These are phyloP conservation scores for Hymenoscyphus fructigenus DNA, from an alignment of 2,329 filamentous ascomycete genomes.

Conservation along the genomic window DNA sequence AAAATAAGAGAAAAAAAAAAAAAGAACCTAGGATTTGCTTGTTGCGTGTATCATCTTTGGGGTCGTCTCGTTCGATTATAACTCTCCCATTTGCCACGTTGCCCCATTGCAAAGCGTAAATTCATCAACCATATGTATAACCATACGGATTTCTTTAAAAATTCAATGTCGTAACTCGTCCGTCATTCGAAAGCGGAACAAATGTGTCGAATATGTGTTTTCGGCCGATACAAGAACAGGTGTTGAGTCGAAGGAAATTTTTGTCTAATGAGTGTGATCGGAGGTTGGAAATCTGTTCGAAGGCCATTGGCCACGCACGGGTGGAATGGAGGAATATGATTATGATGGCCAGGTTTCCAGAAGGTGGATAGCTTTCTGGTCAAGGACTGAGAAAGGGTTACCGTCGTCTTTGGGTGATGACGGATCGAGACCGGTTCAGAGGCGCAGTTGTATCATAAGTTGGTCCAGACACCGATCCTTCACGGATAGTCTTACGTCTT, in stretches of 20 bases:
- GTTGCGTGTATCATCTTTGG: constrained; percentile 35
- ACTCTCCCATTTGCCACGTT: constrained; percentile 17
- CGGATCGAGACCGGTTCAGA: constrained; percentile 48
- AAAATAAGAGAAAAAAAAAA: too few species aligned
- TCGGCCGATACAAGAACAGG: constrained; percentile 42
- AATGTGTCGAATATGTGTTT: constrained; percentile 39
- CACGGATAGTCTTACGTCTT: constrained; percentile 74
- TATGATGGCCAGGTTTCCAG: constrained; percentile 16
- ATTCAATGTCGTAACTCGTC: constrained; percentile 42
- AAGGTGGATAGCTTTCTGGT: constrained; percentile 31
- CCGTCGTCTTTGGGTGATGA: constrained; percentile 42
- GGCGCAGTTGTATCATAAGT: constrained; percentile 45
- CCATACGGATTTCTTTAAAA: constrained; percentile 37
- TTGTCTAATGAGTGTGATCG: constrained; percentile 33
- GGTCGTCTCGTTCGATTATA: constrained; percentile 29
- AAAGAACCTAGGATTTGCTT: constrained; percentile 13
- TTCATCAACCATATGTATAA: constrained; percentile 47
- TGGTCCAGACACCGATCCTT: constrained; percentile 53
- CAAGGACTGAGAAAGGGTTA: constrained; percentile 18
- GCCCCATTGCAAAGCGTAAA: constrained; percentile 44
- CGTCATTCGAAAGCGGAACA: constrained; percentile 42
- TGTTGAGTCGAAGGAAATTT: constrained; percentile 32
- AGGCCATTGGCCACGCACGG: constrained; percentile 24
- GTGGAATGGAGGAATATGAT: constrained; percentile 20
- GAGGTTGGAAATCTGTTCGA: constrained; percentile 33